phyloP scores from a whole-genome alignment of 2,329 filamentous ascomycete genomes.

The Daldinia eschscholtzii region DNA sequence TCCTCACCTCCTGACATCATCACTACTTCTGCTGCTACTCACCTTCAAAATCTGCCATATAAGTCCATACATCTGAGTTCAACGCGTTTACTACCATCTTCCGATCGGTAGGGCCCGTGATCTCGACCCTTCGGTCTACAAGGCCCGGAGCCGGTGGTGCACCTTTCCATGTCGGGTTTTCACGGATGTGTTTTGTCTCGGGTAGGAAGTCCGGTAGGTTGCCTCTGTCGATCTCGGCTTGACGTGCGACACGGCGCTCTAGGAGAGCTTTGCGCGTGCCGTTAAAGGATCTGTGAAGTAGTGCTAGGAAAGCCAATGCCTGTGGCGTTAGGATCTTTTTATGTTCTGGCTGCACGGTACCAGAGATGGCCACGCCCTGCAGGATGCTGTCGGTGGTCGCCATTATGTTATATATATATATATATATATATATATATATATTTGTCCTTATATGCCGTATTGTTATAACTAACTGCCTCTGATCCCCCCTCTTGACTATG shows the following conservation, averaged over 20 bases:
- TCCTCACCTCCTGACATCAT: not conserved
- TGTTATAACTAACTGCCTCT: conserved; percentile 13
- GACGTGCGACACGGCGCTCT: conserved; percentile 85
- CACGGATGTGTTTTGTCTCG: conserved; percentile 94
- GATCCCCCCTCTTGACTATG: not conserved
- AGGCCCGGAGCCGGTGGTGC: conserved; percentile 91
- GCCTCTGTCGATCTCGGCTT: conserved; percentile 93
- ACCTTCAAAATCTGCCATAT: conserved; percentile 99
- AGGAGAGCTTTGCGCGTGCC: conserved; percentile 87
- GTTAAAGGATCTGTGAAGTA: conserved; percentile 96
- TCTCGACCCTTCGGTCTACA: conserved; percentile 94
- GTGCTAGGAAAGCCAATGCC: conserved; percentile 90
- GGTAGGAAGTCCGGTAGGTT: conserved; percentile 92
- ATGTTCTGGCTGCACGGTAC: conserved; percentile 80
- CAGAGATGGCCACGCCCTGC: conserved; percentile 88
- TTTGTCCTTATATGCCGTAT: not conserved
- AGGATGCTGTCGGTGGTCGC: conserved; percentile 80
- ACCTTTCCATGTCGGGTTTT: conserved; percentile 93
- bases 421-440: conserved; percentile 20
- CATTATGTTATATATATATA: conserved; percentile 62
- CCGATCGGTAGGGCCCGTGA: conserved; percentile 94
- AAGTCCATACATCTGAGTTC: conserved; percentile 97
- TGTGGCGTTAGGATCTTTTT: conserved; percentile 93
- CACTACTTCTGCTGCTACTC: conserved; percentile 50
- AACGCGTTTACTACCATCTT: conserved; percentile 99